These are phyloP conservation scores for Zygotorulaspora sp. DNA, from an alignment of 805 yeast genomes.

Conservation along the genomic window DNA sequence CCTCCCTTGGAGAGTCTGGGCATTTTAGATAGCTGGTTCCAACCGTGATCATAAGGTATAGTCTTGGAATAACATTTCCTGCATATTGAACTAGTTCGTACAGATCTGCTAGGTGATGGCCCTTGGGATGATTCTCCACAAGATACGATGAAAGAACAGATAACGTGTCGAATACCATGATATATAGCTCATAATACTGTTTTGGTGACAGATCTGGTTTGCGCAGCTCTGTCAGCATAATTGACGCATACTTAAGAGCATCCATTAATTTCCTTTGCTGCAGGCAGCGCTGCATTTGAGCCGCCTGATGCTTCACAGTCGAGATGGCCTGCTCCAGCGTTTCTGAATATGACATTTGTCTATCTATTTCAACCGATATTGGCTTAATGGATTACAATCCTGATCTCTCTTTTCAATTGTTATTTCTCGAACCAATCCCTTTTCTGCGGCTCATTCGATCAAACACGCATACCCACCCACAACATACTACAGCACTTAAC, in stretches of 20 bases:
- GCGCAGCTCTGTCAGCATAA: constrained; percentile 74
- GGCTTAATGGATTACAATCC: too few species aligned
- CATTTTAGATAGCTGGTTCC: constrained; percentile 84
- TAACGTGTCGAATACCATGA: constrained; percentile 76
- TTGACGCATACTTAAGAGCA: constrained; percentile 82
- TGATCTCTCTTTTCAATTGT: too few species aligned
- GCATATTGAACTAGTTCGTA: constrained; percentile 95
- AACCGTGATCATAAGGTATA: constrained; percentile 91
- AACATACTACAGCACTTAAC: too few species aligned
- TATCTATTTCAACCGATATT: too few species aligned
- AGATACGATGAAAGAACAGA: constrained; percentile 61
- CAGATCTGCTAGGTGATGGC: constrained; percentile 73
- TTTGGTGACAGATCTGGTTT: constrained; percentile 74
- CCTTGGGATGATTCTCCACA: constrained; percentile 59
- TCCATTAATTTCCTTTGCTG: constrained; percentile 70
- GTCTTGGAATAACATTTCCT: constrained; percentile 86
- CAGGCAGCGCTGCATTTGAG: constrained; percentile 70
- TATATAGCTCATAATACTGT: constrained; percentile 89
- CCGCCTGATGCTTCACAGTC: constrained; percentile 62
- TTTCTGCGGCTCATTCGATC: too few species aligned
- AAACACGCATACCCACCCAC: too few species aligned
- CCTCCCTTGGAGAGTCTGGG: constrained; percentile 73
- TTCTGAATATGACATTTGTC: constrained; percentile 28
- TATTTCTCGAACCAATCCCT: background rate
- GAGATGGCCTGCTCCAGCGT: constrained; percentile 27